Evolutionary conservation across 169 alveolate genomes (phyloP).

Genomic region (Eimeria maxima): DNA sequence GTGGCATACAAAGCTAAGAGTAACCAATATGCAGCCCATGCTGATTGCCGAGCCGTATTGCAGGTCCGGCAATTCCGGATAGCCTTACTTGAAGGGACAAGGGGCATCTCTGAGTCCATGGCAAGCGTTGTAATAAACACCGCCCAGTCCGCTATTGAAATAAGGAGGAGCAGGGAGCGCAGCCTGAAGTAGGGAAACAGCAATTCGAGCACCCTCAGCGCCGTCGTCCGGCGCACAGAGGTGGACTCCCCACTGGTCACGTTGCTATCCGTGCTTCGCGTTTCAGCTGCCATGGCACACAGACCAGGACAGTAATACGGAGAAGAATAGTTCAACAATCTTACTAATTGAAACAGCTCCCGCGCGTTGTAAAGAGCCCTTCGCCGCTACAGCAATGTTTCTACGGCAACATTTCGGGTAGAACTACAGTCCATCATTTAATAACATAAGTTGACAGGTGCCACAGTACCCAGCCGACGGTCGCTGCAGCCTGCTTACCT

Average conservation of each 20-base stretch:
- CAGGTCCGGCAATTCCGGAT: background rate
- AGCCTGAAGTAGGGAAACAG: constrained; percentile 86
- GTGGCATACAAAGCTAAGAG: background rate
- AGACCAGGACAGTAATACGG: background rate
- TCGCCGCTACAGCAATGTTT: background rate
- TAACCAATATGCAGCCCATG: background rate
- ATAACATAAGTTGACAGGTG: background rate
- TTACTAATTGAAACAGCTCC: background rate
- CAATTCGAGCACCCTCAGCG: constrained; percentile 80
- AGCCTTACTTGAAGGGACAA: constrained; percentile 71
- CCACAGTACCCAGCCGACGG: background rate
- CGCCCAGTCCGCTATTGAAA: constrained; percentile 84
- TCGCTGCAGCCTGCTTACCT: constrained; percentile 35
- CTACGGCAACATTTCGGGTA: background rate
- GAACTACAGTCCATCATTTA: background rate
- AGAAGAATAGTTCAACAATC: background rate
- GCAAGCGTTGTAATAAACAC: constrained; percentile 81
- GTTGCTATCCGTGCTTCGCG: constrained; percentile 66
- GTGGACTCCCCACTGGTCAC: constrained; percentile 29
- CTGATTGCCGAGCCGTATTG: background rate
- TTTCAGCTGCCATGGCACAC: constrained; percentile 47
- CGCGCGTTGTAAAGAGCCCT: too few relatives aligned
- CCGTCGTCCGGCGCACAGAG: constrained; percentile 71
- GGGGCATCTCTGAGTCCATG: constrained; percentile 75
- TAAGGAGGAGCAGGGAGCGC: constrained; percentile 84